Evolutionary conservation across 495 filamentous ascomycete genomes (phyloP).

Genomic region (Penicillium odoratum): DNA sequence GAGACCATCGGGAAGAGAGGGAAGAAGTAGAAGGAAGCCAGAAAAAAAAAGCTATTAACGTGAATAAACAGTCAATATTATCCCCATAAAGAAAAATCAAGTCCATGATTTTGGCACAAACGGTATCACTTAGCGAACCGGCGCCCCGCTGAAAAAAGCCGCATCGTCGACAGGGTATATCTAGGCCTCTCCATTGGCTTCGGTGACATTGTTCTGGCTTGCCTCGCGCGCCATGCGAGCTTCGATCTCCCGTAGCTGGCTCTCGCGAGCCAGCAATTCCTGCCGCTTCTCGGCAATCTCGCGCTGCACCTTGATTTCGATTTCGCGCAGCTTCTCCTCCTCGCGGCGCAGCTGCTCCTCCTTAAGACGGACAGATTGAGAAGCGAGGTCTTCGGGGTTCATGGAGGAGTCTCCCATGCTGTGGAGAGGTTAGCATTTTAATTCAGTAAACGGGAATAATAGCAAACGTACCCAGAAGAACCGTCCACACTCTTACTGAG

Average conservation of each 20-base stretch:
- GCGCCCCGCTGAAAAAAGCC: constrained; percentile 33
- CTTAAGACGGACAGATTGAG: constrained; percentile 96
- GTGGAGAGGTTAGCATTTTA: constrained; percentile 31
- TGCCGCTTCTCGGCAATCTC: constrained; percentile 99
- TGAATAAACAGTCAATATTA: constrained; percentile 53
- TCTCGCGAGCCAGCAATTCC: constrained; percentile 95
- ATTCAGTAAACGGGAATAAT: neutral
- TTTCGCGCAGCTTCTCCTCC: constrained; percentile 99
- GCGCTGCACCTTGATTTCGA: constrained; percentile 97
- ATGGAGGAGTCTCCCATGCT: constrained; percentile 73
- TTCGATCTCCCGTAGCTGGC: constrained; percentile 95
- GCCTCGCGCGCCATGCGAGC: constrained; percentile 73
- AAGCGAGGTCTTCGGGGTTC: constrained; percentile 96
- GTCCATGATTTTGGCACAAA: constrained; percentile 45
- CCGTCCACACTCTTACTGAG: constrained; percentile 98
- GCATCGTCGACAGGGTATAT: constrained; percentile 35
- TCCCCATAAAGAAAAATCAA: constrained; percentile 44
- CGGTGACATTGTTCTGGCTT: constrained; percentile 44
- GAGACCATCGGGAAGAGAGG: constrained; percentile 33
- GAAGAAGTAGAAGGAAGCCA: constrained; percentile 22
- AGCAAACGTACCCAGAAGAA: constrained; percentile 71
- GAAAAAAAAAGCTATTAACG: constrained; percentile 49
- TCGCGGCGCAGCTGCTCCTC: constrained; percentile 98
- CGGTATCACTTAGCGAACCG: constrained; percentile 40
- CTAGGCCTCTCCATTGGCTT: constrained; percentile 50